Percentiles rank a stretch among this genome's conserved stretches.
These are phyloP conservation scores for Chenopodium formosanum DNA, from an alignment of 148 eudicot species.

Conservation along the genomic window DNA sequence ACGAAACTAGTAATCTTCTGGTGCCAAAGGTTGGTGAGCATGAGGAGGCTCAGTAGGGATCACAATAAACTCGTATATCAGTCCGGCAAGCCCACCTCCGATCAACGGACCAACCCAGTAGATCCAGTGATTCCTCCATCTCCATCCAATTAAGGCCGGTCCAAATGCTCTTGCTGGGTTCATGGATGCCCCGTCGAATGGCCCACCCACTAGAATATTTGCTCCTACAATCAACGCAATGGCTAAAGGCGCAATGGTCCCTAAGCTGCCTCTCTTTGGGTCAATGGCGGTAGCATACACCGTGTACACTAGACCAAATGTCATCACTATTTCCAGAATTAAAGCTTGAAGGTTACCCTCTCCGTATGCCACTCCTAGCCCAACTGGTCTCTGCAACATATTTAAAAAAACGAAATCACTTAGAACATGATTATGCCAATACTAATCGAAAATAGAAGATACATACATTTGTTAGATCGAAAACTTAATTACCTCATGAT, in stretches of 20 bases:
- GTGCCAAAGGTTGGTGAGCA: conserved; percentile 66
- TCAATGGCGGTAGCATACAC: conserved; percentile 75
- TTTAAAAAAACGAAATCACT: no score
- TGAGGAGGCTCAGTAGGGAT: conserved; percentile 43
- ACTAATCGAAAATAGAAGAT: not conserved
- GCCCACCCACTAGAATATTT: conserved; percentile 64
- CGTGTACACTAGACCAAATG: conserved; percentile 66
- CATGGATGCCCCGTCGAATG: conserved; percentile 82
- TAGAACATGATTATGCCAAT: not conserved
- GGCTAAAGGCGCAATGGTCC: conserved; percentile 60
- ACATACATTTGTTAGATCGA: not conserved
- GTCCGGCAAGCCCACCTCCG: conserved; percentile 30
- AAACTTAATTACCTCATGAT: no score
- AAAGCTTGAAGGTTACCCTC: conserved; percentile 50
- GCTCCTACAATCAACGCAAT: conserved; percentile 68
- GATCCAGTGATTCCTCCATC: conserved; percentile 59
- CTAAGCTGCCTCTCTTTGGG: conserved; percentile 65
- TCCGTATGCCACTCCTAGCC: conserved; percentile 49
- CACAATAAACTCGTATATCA: conserved; percentile 53
- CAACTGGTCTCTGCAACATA: conserved; percentile 52
- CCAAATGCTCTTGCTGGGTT: conserved; percentile 72
- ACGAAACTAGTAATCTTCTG: conserved; percentile 57
- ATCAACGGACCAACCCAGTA: conserved; percentile 32
- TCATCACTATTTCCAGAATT: conserved; percentile 62
- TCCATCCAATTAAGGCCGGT: conserved; percentile 58